These are phyloP conservation scores for Penicillium thymicola DNA, from an alignment of 2,329 filamentous ascomycete genomes.

Conservation along the genomic window DNA sequence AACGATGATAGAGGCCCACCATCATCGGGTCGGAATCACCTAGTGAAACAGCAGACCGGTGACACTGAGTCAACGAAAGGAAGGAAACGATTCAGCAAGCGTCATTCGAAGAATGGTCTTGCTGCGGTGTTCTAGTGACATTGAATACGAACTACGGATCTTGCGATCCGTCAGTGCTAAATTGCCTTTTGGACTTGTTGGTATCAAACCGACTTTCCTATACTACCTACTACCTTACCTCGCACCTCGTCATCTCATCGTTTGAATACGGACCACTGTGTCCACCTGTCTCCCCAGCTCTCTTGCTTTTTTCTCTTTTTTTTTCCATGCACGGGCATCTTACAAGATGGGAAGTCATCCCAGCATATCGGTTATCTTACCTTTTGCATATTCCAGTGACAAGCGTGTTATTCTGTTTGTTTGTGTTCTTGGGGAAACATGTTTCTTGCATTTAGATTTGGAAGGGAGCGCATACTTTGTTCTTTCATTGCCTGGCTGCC, in stretches of 20 bases:
- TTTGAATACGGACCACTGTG: background rate
- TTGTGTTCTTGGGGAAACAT: constrained; percentile 17
- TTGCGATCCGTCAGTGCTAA: background rate
- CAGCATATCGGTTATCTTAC: constrained; percentile 21
- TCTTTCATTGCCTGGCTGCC: constrained; percentile 14
- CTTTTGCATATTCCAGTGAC: constrained; percentile 26
- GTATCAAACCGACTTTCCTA: background rate
- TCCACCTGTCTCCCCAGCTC: background rate
- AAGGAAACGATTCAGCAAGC: constrained; percentile 75
- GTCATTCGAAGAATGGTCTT: constrained; percentile 91
- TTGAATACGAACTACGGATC: constrained; percentile 8
- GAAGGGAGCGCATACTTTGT: constrained; percentile 22
- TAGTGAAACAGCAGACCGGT: constrained; percentile 43
- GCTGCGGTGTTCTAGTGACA: constrained; percentile 70
- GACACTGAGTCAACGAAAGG: constrained; percentile 57
- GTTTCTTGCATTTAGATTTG: constrained; percentile 27
- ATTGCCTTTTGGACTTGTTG: background rate
- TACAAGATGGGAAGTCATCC: constrained; percentile 8
- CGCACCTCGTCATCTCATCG: background rate
- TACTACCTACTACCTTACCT: background rate
- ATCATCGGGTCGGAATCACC: constrained; percentile 44
- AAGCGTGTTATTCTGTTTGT: constrained; percentile 18
- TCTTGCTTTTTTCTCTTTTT: background rate
- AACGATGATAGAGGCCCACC: constrained; percentile 27
- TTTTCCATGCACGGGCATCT: constrained; percentile 1